Conservation (phyloP, 768 basidiomycete species). For the Mycena galopus region DNA sequence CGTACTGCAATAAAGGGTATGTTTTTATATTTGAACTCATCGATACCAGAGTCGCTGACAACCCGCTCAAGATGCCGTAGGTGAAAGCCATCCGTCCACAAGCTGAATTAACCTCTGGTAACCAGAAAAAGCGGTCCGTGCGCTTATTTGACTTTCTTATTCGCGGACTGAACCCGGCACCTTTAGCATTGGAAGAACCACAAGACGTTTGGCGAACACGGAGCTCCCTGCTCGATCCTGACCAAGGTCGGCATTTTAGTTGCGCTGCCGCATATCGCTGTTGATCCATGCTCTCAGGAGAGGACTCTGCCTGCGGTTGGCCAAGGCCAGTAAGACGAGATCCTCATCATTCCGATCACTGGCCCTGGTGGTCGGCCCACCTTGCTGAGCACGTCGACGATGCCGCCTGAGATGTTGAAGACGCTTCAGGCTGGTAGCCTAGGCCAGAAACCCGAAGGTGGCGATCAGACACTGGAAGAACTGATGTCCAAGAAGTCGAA, state of each 20-base stretch:
- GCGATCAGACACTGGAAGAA: constrained; percentile 3
- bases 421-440: too few relatives aligned
- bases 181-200: constrained; percentile 50
- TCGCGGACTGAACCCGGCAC: not conserved
- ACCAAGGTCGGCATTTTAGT: constrained; percentile 23
- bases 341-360: constrained; percentile 44
- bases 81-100: not conserved
- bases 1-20: constrained; percentile 49
- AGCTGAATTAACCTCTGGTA: not conserved
- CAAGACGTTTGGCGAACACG: constrained; percentile 50
- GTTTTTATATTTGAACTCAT: not conserved
- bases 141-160: not conserved
- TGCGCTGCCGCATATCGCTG: not conserved
- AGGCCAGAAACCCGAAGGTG: constrained; percentile 4
- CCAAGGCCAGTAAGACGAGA: constrained; percentile 24
- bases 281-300: constrained; percentile 16
- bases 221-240: constrained; percentile 47
- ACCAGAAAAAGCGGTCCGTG: constrained; percentile 18
- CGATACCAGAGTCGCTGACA: not conserved
- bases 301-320: constrained; percentile 11
- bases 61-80: constrained; percentile 10
- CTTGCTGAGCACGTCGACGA: too few relatives aligned
- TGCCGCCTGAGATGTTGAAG: too few relatives aligned
- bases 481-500: not conserved
- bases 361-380: too few relatives aligned